Base-by-base conservation (phyloP, 2,329 filamentous ascomycete genomes). In the Rosellinia necatrix region DNA sequence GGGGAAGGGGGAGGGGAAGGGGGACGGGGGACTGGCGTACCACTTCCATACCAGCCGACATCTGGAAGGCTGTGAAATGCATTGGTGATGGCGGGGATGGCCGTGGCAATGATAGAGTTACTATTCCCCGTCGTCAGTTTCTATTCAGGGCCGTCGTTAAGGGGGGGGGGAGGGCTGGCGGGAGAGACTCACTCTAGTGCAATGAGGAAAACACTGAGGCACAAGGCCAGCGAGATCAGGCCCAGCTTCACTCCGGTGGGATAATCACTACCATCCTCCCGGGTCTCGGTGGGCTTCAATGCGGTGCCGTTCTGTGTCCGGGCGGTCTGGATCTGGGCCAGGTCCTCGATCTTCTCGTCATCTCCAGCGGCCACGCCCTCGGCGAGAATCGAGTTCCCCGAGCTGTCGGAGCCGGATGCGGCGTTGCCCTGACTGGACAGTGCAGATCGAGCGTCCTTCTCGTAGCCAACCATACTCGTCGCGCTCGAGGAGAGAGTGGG, bases 1-100 rank as follows among this genome's bases (percentile, higher is more conserved):
- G 29, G 8, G 25, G 30, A n/a, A n/a, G n/a, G n/a, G n/a, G n/a
- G n/a, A n/a, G n/a, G n/a, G n/a, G n/a, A n/a, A 3, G 12, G n/a
- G 13, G 5, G 22, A 29, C 12, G 9, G 15, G 3, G 38, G 2
- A 10, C 17, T 49, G 52, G 51, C 63, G 62, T 60, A 60, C 68
- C 63, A 56, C 72, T 74, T 13, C 75, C 76, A 51, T 80, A 80
- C 78, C 78, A 81, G 37, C 75, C 77, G 7, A 80, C 72, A 55
- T 80, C 77, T 4, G 67, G 61, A 0, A 79, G 67, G 35, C 75
- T 72, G 53, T 76, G 69, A 62, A 77, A 75, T 7, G 67, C 61
- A 52, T 69, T 66, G 1, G 73, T 74, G 49, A 76, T 76, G 21
- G 72, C 73, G 5, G 74, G 74, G 44, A 76, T 75, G 15, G 74